Evolutionary conservation across 371 early-diverging fungal species (phyloP).

Genomic region (Actinomortierella wolfii): DNA sequence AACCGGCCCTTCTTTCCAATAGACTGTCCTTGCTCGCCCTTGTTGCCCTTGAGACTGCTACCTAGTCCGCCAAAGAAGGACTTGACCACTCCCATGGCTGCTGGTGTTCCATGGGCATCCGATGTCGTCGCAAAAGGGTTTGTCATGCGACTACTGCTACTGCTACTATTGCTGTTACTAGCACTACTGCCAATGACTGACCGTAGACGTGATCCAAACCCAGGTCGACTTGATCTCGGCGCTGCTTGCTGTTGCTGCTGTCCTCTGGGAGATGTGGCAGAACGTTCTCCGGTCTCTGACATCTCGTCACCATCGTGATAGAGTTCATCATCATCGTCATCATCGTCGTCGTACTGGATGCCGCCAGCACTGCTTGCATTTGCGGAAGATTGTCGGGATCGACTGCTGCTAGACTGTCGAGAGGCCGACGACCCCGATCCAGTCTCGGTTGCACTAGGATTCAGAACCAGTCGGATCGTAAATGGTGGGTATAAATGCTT

Average conservation of each 20-base stretch:
- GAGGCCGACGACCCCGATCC: constrained; percentile 10
- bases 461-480: constrained; percentile 66
- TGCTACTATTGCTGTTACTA: not conserved
- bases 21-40: constrained; percentile 18
- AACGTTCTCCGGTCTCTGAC: too few species aligned
- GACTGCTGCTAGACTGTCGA: not conserved
- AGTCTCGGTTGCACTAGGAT: constrained; percentile 13
- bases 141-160: constrained; percentile 1
- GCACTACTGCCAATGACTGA: constrained; percentile 1
- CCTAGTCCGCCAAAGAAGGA: constrained; percentile 54
- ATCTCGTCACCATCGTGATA: too few species aligned
- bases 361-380: too few species aligned
- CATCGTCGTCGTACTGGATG: too few species aligned
- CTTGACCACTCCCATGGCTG: constrained; percentile 47
- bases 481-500: constrained; percentile 74
- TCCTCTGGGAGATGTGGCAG: not conserved
- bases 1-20: constrained; percentile 53
- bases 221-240: not conserved
- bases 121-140: constrained; percentile 11
- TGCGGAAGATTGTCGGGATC: not conserved
- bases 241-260: not conserved
- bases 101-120: constrained; percentile 32
- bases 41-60: constrained; percentile 1
- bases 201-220: not conserved
- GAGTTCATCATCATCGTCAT: too few species aligned